A percentile compares a stretch with the other conserved stretches of the same genome.
Evolutionary conservation across 106 monocot species (phyloP).

Genomic region (Iris macrosiphon): DNA sequence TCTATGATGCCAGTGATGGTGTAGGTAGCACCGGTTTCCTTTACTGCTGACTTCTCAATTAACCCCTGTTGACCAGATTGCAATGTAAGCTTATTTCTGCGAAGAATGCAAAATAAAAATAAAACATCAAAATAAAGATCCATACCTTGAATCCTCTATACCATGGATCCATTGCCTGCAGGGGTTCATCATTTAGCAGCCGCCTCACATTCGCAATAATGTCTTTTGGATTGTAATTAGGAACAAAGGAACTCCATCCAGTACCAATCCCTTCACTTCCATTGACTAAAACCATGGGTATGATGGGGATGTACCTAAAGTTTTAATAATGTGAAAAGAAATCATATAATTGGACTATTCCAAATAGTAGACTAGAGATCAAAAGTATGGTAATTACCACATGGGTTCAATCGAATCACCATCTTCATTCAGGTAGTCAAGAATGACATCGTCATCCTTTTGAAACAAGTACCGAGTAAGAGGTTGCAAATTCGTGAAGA

Average conservation of each 20-base stretch:
- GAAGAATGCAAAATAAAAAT: not conserved
- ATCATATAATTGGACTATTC: too few relatives aligned
- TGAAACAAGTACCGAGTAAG: constrained; percentile 78
- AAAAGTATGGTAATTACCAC: constrained; percentile 40
- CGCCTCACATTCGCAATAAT: constrained; percentile 71
- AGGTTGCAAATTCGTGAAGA: constrained; percentile 64
- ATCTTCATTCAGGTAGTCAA: constrained; percentile 84
- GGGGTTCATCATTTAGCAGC: constrained; percentile 67
- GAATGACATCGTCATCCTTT: constrained; percentile 86
- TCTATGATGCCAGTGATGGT: constrained; percentile 73
- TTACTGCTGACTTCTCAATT: constrained; percentile 74
- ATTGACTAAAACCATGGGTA: constrained; percentile 89
- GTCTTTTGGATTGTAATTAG: constrained; percentile 93
- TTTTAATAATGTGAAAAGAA: too few relatives aligned
- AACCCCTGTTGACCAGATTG: not conserved
- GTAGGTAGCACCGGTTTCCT: constrained; percentile 70
- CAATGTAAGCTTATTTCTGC: too few relatives aligned
- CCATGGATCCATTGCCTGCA: constrained; percentile 91
- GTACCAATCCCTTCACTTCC: constrained; percentile 99
- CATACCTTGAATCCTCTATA: constrained; percentile 85
- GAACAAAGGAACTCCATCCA: constrained; percentile 94
- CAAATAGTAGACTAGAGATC: not conserved
- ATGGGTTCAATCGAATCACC: constrained; percentile 85
- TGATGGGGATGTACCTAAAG: constrained; percentile 81
- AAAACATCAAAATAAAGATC: not conserved